Base-by-base conservation (phyloP, 75 land plant genomes). In the Picea sitchensis region DNA sequence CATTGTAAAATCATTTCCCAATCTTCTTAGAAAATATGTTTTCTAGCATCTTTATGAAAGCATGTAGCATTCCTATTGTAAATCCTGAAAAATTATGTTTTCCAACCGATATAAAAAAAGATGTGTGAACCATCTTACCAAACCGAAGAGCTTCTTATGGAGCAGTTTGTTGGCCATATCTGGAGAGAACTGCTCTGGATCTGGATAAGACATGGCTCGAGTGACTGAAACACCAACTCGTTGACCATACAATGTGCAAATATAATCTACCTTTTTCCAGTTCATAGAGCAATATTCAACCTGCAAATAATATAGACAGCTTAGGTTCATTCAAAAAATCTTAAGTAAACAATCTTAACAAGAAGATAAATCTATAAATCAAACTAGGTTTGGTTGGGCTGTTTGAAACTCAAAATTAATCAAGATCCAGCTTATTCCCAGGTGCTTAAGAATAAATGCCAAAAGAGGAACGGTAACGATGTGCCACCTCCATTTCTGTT, bases 251-350 rank as follows among this genome's bases (percentile, higher is more conserved):
- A 87, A 59, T 5, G 80, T 87, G 84, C 89, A 87, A 44, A 87
- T 87, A 67, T 87, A 87, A 72, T 87, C 89, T 77, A 87, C 89
- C 64, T 87, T 87, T 78, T 85, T 87, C 89, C 89, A 87, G 65
- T 87, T 85, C 65, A 79, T 51, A 9, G 78, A 54, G 61, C 84
- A 81, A 64, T 87, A 87, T 61, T 87, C 89, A 9, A 83, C 76
- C 79, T 78, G n/a, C 31, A 59, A 9, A 47, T 15, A 54, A 54
- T 14, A 76, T 30, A 6, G 15, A 17, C 9, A 57, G 31, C 30
- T 54, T 17, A 30, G 34, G 54, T 15, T n/a, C 36, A 76, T 14
- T 56, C 15, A 54, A 20, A 69, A 69, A 20, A 41, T 8, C 47
- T 18, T 18, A 44, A 20, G 18, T 41, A 71, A 41, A 71, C 36